Evolutionary conservation across 2,329 filamentous ascomycete species (phyloP), one percentile per base, ranked within the genome.

Genomic region (Arthrobotrys pseudoclavata): DNA sequence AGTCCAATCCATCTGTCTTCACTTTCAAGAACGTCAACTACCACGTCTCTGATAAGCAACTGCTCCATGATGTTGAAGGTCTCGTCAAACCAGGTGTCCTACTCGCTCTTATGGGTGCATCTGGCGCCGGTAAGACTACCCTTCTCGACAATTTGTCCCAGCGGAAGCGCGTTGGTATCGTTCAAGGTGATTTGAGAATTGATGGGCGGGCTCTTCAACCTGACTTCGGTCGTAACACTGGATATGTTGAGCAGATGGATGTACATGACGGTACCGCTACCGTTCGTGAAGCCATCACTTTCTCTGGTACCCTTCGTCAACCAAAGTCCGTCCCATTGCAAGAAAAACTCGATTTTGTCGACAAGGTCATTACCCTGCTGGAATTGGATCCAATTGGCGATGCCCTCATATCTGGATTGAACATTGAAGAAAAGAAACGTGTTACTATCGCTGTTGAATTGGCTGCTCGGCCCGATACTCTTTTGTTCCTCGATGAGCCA

Each of bases 81-180:
- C 95, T 92, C 80, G 92, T 90, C 0, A 94, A 93, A 81, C 93
- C 93, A 0, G 92, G 93, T 18, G 84, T 91, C 18, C 90, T 96
- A 88, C 89, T 93, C 50, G 93, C 93, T 0, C 85, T 96, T 0
- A 92, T 96, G 86, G 93, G 93, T 67, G 91, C 91, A 1, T 92
- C 89, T 3, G 92, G 92, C 50, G 93, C 93, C 7, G 93, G 93
- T 12, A 96, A 96, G 84, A 94, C 92, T 0, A 96, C 93, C 0
- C 85, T 96, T 0, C 86, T 96, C 18, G 94, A 96, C 83, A 93
- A 91, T 0, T 84, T 92, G 1, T 90, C 92, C 0, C 91, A 94
- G 81, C 88, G 92, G 1, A 90, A 93, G 82, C 89, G 85, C 15
- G 86, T 86, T 68, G 90, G 91, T 70, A 86, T 91, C 10, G 86